Evolutionary conservation across 495 filamentous ascomycete species (phyloP).

Genomic region (Neurospora sp.): DNA sequence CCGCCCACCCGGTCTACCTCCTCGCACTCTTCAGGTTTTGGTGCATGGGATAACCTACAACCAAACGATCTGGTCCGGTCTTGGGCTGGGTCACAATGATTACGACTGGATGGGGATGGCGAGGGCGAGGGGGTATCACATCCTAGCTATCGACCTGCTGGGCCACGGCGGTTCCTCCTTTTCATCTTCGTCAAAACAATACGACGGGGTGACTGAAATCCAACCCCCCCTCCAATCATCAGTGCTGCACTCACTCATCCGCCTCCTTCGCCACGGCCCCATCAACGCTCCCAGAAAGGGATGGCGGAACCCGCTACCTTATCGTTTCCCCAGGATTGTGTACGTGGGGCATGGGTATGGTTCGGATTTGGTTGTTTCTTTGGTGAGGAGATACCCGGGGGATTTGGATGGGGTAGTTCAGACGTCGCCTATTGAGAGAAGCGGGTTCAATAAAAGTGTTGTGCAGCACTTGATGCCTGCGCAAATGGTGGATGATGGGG

Average conservation of each 20-base stretch:
- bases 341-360: neutral
- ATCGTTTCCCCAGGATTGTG: neutral
- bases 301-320: neutral
- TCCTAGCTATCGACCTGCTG: accelerated
- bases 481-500: neutral
- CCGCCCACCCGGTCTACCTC: too few relatives aligned
- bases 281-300: neutral
- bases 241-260: neutral
- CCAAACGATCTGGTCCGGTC: slow-evolving; percentile 7
- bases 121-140: neutral
- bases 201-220: neutral
- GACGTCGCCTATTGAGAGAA: neutral
- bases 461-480: neutral
- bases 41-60: slow-evolving; percentile 18
- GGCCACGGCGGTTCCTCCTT: neutral
- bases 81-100: neutral
- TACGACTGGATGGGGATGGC: neutral
- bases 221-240: neutral
- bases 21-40: slow-evolving; percentile 7
- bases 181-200: neutral
- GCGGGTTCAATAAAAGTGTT: neutral
- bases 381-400: neutral
- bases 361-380: too few relatives aligned
- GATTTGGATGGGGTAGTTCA: neutral
- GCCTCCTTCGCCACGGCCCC: neutral